These are phyloP conservation scores for Prunella vulgaris DNA, from an alignment of 257 asterid genomes.

Conservation along the genomic window DNA sequence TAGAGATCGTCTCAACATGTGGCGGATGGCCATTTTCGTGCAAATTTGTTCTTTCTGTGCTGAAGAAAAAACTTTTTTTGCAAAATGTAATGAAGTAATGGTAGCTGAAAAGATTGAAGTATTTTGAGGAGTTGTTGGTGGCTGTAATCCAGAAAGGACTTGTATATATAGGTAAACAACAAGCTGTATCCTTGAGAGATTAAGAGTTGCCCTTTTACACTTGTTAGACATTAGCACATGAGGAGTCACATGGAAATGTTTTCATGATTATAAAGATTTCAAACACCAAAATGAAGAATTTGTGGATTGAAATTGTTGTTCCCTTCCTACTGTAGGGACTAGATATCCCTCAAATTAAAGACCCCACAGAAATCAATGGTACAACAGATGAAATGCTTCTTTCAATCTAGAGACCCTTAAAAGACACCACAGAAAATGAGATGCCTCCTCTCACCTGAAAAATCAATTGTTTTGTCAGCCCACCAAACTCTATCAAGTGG, in stretches of 20 bases:
- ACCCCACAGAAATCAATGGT: not conserved
- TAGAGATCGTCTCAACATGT: not conserved
- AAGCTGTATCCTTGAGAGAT: not conserved
- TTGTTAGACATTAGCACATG: not conserved
- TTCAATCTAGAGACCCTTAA: too few species aligned
- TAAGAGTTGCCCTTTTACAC: not conserved
- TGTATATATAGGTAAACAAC: not conserved
- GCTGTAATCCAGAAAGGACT: not conserved
- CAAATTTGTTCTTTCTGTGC: not conserved
- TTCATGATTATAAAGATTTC: not conserved
- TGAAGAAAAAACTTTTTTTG: not conserved
- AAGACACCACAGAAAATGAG: not conserved
- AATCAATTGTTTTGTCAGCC: not conserved
- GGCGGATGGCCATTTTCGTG: not conserved
- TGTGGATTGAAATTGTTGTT: not conserved
- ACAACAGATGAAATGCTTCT: not conserved
- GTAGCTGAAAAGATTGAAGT: not conserved
- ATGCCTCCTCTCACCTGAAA: not conserved
- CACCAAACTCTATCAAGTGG: not conserved
- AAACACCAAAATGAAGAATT: not conserved
- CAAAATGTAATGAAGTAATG: not conserved
- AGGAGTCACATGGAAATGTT: not conserved
- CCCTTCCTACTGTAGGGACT: not conserved
- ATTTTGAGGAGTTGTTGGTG: not conserved
- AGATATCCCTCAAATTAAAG: not conserved